Percentiles rank a stretch among this genome's conserved stretches.
These are phyloP conservation scores for Thalassiosira exigua DNA, from an alignment of 352 stramenopile genomes.

Conservation along the genomic window DNA sequence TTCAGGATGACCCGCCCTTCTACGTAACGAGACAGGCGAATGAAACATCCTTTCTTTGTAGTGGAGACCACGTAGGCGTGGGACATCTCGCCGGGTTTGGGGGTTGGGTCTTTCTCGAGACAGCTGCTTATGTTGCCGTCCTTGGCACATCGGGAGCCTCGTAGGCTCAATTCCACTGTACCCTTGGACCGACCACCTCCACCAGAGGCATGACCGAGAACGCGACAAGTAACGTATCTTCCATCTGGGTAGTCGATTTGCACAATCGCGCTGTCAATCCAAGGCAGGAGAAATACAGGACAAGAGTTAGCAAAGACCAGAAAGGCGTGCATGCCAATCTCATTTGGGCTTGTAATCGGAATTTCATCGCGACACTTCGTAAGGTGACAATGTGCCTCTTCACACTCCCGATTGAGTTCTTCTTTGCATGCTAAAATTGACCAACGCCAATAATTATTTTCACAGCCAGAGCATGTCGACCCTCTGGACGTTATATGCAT, in stretches of 20 bases:
- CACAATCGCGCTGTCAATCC: conserved; percentile 10
- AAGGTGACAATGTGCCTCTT: conserved; percentile 66
- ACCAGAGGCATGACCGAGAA: conserved; percentile 52
- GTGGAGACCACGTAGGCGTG: conserved; percentile 92
- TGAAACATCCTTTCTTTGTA: conserved; percentile 92
- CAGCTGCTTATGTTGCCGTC: too few relatives aligned
- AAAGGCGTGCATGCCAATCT: too few relatives aligned
- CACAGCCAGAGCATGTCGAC: conserved; percentile 60
- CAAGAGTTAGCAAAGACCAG: too few relatives aligned
- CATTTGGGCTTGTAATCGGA: conserved; percentile 64
- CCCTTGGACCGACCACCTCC: conserved; percentile 37
- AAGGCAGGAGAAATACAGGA: conserved; percentile 5
- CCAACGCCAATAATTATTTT: conserved; percentile 43
- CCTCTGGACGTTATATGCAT: conserved; percentile 68
- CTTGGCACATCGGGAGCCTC: conserved; percentile 66
- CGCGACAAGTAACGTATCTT: conserved; percentile 74
- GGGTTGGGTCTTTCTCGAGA: conserved; percentile 77
- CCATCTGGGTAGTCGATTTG: conserved; percentile 65
- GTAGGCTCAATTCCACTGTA: conserved; percentile 75
- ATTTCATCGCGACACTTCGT: conserved; percentile 82
- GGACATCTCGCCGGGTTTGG: conserved; percentile 88
- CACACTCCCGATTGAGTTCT: conserved; percentile 75
- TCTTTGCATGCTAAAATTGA: conserved; percentile 54
- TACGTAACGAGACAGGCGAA: conserved; percentile 89
- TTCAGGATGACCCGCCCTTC: conserved; percentile 92